These are phyloP conservation scores for Naganishia antarctica DNA, from an alignment of 768 basidiomycete species.

Conservation along the genomic window DNA sequence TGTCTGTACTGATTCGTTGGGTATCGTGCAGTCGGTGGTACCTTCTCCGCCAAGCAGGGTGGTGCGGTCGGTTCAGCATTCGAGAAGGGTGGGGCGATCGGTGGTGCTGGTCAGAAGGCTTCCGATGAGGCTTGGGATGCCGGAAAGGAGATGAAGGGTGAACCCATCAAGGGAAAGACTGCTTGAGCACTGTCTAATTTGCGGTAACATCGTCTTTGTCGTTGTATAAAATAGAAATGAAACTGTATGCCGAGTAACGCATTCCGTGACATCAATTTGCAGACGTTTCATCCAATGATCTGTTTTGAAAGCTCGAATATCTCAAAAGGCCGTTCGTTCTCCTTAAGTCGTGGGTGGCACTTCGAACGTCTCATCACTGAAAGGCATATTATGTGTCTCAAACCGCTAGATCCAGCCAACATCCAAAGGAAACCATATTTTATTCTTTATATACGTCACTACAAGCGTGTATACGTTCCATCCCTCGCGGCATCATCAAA, in stretches of 20 bases:
- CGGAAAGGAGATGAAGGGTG: constrained; percentile 26
- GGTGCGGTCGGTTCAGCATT: constrained; percentile 24
- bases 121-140: constrained; percentile 24
- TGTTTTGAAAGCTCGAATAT: too few species aligned
- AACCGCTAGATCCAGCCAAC: too few species aligned
- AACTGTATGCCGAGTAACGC: not conserved
- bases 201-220: not conserved
- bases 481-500: not conserved
- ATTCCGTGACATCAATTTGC: not conserved
- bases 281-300: too few species aligned
- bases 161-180: constrained; percentile 7
- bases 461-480: not conserved
- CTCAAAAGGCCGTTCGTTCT: too few species aligned
- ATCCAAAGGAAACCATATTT: too few species aligned
- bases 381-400: too few species aligned
- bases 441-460: not conserved
- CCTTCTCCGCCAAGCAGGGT: constrained; percentile 23
- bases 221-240: constrained; percentile 3
- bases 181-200: not conserved
- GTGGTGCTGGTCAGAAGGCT: constrained; percentile 20
- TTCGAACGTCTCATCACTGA: too few species aligned
- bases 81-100: constrained; percentile 24
- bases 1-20: not conserved
- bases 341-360: too few species aligned
- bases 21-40: constrained; percentile 5